Evolutionary conservation across 495 filamentous ascomycete species (phyloP), one percentile per base, ranked within the genome.

Genomic region (Aspergillus sparsus): DNA sequence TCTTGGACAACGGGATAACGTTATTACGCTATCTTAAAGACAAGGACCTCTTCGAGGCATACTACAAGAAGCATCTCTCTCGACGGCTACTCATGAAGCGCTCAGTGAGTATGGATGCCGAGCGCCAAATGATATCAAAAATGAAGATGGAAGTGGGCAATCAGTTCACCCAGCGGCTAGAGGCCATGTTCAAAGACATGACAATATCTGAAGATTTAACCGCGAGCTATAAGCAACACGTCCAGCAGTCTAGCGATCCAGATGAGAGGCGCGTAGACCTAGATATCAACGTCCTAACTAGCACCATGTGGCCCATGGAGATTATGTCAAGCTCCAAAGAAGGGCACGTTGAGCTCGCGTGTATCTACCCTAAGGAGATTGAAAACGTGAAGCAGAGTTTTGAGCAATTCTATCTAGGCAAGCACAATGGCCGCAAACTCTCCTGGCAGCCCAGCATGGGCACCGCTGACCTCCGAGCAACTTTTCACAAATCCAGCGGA

Each of bases 181-280:
- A 99, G 68, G 85, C 91, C 54, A 99, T 99, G 94, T 99, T 99
- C 73, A 96, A 89, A 72, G 94, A 99, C 68, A 97, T 99, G 89
- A 82, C 88, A 18, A 80, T 92, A 7, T 96, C 92, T 0, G 88
- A 90, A 58, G 95, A 97, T 53, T 77, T 97, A n/a, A 89, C 87
- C 0, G 70, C 84, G 3, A 84, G 81, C 50, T 97, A 92, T 75
- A 87, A 88, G 55, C 77, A 81, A 7, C 83, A 95, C 60, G 82
- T 93, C 18, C 72, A 77, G 4, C 76, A 77, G 15, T 75, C 86
- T 4, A 87, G 85, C 7, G 89, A 89, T 57, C 76, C 77, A 0
- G 89, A 90, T 53, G 74, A 80, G 21, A 88, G 83, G 66, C 84
- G 80, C 31, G 82, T 90, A 34, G 94, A 97, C 13, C 77, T 99